Conservation (phyloP, 371 early-diverging fungal genomes). For the Syncephalastrum monosporum region DNA sequence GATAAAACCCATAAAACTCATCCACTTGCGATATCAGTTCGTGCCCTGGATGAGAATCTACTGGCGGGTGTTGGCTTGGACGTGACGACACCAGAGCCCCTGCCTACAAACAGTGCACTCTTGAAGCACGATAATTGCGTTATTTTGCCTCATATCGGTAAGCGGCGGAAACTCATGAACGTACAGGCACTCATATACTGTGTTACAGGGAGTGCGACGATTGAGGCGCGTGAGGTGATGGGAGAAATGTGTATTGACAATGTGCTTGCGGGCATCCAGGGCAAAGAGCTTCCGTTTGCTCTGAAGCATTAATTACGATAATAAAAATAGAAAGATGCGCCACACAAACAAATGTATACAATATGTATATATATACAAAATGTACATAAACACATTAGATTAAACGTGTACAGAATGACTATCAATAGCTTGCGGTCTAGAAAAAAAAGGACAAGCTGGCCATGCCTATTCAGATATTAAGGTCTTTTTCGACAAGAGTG, state of each 20-base stretch:
- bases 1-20: neutral
- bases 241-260: slow-evolving; percentile 46
- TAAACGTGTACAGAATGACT: no score
- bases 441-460: no score
- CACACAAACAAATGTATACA: no score
- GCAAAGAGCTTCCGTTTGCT: slow-evolving; percentile 24
- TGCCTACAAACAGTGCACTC: slow-evolving; percentile 62
- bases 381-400: no score
- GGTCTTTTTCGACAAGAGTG: no score
- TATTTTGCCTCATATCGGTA: slow-evolving; percentile 72
- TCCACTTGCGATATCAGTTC: slow-evolving; percentile 24
- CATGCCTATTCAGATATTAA: no score
- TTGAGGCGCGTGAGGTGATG: slow-evolving; percentile 85
- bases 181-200: slow-evolving; percentile 18
- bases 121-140: slow-evolving; percentile 63
- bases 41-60: slow-evolving; percentile 62
- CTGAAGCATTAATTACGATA: slow-evolving; percentile 6
- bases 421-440: no score
- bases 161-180: neutral
- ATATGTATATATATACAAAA: no score
- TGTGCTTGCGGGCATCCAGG: slow-evolving; percentile 23
- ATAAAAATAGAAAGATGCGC: neutral
- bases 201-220: slow-evolving; percentile 68
- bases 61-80: slow-evolving; percentile 80
- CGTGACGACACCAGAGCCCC: slow-evolving; percentile 87